These are phyloP conservation scores for Zygosaccharomyces siamensis DNA, from an alignment of 805 yeast species.

Conservation along the genomic window DNA sequence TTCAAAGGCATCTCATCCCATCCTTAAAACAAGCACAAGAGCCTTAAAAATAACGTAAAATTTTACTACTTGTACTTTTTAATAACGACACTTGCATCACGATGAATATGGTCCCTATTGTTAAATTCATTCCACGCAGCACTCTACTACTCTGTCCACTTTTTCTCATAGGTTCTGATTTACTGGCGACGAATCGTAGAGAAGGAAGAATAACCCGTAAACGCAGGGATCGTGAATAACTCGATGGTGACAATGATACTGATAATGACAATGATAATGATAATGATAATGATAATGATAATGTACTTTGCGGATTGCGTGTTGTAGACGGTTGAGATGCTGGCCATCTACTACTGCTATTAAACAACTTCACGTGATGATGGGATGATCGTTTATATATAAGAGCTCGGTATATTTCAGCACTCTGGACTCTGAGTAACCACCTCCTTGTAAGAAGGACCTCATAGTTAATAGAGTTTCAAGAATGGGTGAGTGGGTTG, in stretches of 20 bases:
- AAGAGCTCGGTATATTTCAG: background rate
- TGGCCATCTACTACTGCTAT: background rate
- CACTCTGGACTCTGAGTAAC: background rate
- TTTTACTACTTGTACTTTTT: background rate
- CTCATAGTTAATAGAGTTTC: background rate
- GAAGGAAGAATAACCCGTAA: slow-evolving; percentile 4
- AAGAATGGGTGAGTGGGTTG: slow-evolving; percentile 57
- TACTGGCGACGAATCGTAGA: slow-evolving; percentile 11
- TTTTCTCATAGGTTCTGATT: slow-evolving; percentile 18
- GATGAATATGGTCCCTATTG: slow-evolving; percentile 3
- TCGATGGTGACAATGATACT: no score
- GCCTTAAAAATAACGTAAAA: background rate
- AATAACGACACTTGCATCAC: background rate
- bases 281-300: no score
- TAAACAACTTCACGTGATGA: background rate
- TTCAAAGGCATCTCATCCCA: slow-evolving; percentile 1
- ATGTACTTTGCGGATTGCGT: background rate
- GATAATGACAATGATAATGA: no score
- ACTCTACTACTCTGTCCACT: slow-evolving; percentile 20
- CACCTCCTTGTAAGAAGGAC: background rate
- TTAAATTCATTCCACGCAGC: slow-evolving; percentile 16
- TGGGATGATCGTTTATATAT: background rate
- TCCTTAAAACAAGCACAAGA: background rate
- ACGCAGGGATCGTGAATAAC: background rate
- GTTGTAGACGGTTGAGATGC: background rate